Base-by-base conservation (phyloP, 1,139 yeast species). In the Debaryomyces coudertii region DNA sequence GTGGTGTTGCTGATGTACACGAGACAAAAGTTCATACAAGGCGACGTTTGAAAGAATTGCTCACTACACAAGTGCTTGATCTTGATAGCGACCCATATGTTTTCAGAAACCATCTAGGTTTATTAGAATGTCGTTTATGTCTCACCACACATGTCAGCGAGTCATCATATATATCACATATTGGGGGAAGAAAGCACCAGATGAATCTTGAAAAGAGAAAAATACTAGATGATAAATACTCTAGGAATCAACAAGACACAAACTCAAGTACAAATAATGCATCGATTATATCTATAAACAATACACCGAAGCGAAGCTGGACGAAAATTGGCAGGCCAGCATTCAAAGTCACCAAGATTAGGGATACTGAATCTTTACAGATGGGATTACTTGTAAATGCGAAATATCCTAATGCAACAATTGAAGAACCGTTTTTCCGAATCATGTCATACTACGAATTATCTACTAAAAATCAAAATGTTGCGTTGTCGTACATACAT, bases 101-200 rank as follows among this genome's bases (percentile, higher is more conserved):
- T 14, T 79, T 82, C 63, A 77, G 81, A 53, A 88, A 87, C 60
- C 90, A 85, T 56, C 65, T 84, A 16, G 96, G 96, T 2, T 66
- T 82, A 40, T 69, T 85, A 25, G 96, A 89, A 59, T 90, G 97
- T 61, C 74, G 79, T 38, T 70, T 89, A 27, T 90, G 97, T 60
- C 65, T 83, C 27, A 89, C 96, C 1, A 77, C 87, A 0, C 96
- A 89, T 63, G 72, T 77, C 23, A 80, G 83, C 27, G 92, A 86
- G 50, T 79, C 88, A n/a, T 83, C 90, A 7, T 90, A 87, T 58
- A 70, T 89, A 14, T 77, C 90, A 1, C 97, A 90, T 57, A 76
- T 90, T 3, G 87, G 89, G 40, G 96, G 96, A 2, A 75, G 79
- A 49, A 85, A 85, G 61, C 97, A 90, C 62, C 87, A 81, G 58